Evolutionary conservation across 2,329 filamentous ascomycete species (phyloP).

Genomic region (Coniella vitis): DNA sequence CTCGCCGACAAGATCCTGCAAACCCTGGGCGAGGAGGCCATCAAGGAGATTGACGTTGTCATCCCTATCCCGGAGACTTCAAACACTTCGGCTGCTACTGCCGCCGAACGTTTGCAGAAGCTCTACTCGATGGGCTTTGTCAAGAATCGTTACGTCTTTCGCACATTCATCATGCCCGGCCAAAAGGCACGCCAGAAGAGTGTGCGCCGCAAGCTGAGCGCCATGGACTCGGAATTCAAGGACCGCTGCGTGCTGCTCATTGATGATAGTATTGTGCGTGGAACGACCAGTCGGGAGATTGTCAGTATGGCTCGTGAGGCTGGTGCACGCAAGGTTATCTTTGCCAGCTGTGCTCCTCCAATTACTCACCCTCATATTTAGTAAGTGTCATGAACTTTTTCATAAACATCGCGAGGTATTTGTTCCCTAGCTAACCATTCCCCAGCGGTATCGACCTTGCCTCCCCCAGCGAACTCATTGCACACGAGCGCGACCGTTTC

Average conservation of each 20-base stretch:
- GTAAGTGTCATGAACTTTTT: slow-evolving; percentile 53
- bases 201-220: slow-evolving; percentile 81
- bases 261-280: slow-evolving; percentile 85
- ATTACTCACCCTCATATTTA: slow-evolving; percentile 77
- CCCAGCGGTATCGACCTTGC: slow-evolving; percentile 12
- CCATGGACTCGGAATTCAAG: slow-evolving; percentile 79
- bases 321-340: slow-evolving; percentile 74
- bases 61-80: slow-evolving; percentile 77
- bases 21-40: slow-evolving; percentile 59
- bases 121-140: slow-evolving; percentile 77
- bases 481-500: slow-evolving; percentile 31
- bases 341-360: slow-evolving; percentile 74
- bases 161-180: slow-evolving; percentile 61
- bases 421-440: too few relatives aligned
- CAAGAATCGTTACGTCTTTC: slow-evolving; percentile 78
- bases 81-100: slow-evolving; percentile 69
- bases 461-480: slow-evolving; percentile 30
- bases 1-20: slow-evolving; percentile 67
- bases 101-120: slow-evolving; percentile 69
- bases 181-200: slow-evolving; percentile 77
- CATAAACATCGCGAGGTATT: too few relatives aligned
- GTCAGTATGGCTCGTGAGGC: slow-evolving; percentile 80
- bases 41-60: slow-evolving; percentile 75
- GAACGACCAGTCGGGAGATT: slow-evolving; percentile 74
- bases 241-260: slow-evolving; percentile 76